Base-by-base conservation (phyloP, 257 asterid species). In the Voacanga thouarsii region DNA sequence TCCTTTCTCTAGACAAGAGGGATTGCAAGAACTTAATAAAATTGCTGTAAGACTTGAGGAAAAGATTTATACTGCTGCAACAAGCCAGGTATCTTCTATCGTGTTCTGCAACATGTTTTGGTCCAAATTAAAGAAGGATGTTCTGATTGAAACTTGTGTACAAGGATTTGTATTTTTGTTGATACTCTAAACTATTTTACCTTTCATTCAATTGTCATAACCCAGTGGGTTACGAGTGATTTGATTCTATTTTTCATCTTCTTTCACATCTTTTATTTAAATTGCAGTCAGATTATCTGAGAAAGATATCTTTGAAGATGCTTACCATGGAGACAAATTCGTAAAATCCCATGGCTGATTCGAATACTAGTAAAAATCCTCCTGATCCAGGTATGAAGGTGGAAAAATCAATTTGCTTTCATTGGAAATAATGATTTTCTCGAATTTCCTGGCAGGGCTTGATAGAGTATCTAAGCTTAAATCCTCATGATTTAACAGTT, bases 41-140 rank as follows among this genome's bases (percentile, higher is more conserved):
- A 95, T 89, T 78, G 96, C 98, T 66, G 81, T 89, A 65, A 88
- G 95, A 84, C 88, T 91, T 88, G 98, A 95, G 89, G 97, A 95
- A 79, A 91, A 92, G 78, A 91, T 86, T 76, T 90, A 87, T 82
- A 65, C 87, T 76, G 92, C 91, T 53, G 97, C 98, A 55, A 90
- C 89, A 74, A 90, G 91, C 83, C 96, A 92, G 94, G 97, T 91
- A 81, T 71, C n/a, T 30, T 41, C 56, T 75, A 28, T 60, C 30
- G 68, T 51, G 24, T 72, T 41, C 77, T 26, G 37, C 49, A 8
- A 53, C 41, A 21, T 47, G 18, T 78, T 18, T 12, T 39, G 47
- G 24, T 47, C 24, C 3, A 16, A 10, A n/a, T 15, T 71, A 39
- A 23, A 12, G 53, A n/a, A 10, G 37, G 37, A 7, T 30, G 3